phyloP scores from a whole-genome alignment of 805 yeast species.

The Myxozyma geophila region DNA sequence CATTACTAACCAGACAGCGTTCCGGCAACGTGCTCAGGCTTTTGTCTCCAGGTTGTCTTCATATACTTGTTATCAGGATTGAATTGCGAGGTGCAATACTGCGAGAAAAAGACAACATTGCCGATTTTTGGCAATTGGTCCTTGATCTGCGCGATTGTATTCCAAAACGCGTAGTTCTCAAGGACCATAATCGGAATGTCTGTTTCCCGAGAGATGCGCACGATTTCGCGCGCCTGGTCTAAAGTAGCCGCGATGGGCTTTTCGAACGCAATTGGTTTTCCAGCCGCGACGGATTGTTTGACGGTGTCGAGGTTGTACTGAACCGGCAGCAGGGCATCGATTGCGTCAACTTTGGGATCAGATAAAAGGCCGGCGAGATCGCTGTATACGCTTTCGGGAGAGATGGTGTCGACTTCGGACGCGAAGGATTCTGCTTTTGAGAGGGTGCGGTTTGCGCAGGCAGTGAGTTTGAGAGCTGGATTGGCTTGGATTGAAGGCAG shows the following conservation, averaged over 20 bases:
- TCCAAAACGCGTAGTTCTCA: slow-evolving; percentile 84
- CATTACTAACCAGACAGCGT: slow-evolving; percentile 57
- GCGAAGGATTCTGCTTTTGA: slow-evolving; percentile 85
- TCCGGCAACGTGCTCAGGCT: slow-evolving; percentile 93
- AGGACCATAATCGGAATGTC: slow-evolving; percentile 73
- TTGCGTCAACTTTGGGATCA: slow-evolving; percentile 68
- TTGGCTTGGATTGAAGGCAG: slow-evolving; percentile 64
- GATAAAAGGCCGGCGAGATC: slow-evolving; percentile 65
- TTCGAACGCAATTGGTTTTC: slow-evolving; percentile 81
- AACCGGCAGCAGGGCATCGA: slow-evolving; percentile 90
- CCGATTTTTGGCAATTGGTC: slow-evolving; percentile 74
- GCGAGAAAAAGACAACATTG: slow-evolving; percentile 48
- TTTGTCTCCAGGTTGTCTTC: slow-evolving; percentile 80
- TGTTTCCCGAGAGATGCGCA: slow-evolving; percentile 62
- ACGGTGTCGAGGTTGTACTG: slow-evolving; percentile 74
- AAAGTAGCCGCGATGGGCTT: slow-evolving; percentile 91
- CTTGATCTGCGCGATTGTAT: slow-evolving; percentile 60
- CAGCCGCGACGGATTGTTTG: slow-evolving; percentile 67
- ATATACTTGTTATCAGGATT: slow-evolving; percentile 54
- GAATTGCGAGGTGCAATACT: slow-evolving; percentile 57
- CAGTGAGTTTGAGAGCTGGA: slow-evolving; percentile 60
- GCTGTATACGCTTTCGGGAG: slow-evolving; percentile 58
- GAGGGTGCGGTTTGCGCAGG: slow-evolving; percentile 82
- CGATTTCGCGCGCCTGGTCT: slow-evolving; percentile 79
- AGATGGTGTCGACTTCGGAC: slow-evolving; percentile 55